These are phyloP conservation scores for Polygonum aviculare DNA, from an alignment of 148 eudicot genomes.

Conservation along the genomic window DNA sequence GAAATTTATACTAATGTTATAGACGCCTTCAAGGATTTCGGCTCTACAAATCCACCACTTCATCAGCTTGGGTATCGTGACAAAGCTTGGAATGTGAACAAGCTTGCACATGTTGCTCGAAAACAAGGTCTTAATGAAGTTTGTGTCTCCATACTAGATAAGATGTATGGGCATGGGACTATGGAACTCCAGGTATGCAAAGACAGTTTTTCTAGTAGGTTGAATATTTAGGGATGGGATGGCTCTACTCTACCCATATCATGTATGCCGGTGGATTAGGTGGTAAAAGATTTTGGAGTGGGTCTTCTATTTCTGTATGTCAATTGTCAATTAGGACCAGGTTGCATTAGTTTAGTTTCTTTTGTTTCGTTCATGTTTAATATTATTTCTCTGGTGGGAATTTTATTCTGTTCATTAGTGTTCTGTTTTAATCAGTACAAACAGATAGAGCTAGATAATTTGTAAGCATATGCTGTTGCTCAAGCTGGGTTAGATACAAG, in stretches of 20 bases:
- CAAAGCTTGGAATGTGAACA: slow-evolving; percentile 98
- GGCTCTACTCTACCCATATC: not conserved
- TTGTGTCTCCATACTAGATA: slow-evolving; percentile 87
- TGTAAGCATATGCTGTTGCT: not conserved
- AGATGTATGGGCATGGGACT: slow-evolving; percentile 96
- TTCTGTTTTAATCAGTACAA: no score
- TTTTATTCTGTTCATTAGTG: not conserved
- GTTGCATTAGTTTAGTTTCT: not conserved
- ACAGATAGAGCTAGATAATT: not conserved
- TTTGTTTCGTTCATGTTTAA: not conserved
- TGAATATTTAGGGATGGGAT: not conserved
- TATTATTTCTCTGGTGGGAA: not conserved
- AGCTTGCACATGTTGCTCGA: slow-evolving; percentile 88
- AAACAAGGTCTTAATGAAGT: slow-evolving; percentile 92
- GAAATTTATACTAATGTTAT: slow-evolving; percentile 89
- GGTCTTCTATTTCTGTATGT: not conserved
- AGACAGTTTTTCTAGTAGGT: not conserved
- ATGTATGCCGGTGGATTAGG: not conserved
- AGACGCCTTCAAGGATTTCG: slow-evolving; percentile 88
- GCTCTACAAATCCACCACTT: slow-evolving; percentile 64
- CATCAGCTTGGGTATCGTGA: slow-evolving; percentile 98
- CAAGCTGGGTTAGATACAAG: not conserved
- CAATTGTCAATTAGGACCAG: not conserved
- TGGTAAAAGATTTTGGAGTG: not conserved
- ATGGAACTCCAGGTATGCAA: slow-evolving; percentile 96